phyloP scores from a whole-genome alignment of 192 early-diverging fungal genomes.

The Backusella morwellensis region DNA sequence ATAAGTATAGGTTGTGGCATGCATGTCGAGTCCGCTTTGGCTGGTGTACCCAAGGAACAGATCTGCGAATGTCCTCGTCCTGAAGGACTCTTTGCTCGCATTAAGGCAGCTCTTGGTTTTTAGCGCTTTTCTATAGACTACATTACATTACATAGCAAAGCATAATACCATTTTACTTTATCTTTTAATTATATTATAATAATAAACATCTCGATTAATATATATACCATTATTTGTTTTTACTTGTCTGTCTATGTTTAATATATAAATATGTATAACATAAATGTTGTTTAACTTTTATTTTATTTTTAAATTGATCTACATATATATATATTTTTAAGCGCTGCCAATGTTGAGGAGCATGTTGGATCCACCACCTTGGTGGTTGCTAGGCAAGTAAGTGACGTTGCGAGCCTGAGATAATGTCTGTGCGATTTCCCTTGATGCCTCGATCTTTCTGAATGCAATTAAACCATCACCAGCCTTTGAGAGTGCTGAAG shows the following conservation, averaged over 20 bases:
- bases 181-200: background rate
- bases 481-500: slow-evolving; percentile 84
- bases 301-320: background rate
- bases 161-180: background rate
- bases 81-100: background rate
- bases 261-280: background rate
- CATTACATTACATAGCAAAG: background rate
- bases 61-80: slow-evolving; percentile 4
- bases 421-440: slow-evolving; percentile 92
- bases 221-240: background rate
- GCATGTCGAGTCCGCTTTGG: slow-evolving; percentile 2
- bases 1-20: background rate
- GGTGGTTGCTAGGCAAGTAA: slow-evolving; percentile 74
- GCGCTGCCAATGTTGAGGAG: slow-evolving; percentile 63
- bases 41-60: background rate
- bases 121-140: background rate
- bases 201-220: background rate
- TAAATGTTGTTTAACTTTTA: background rate
- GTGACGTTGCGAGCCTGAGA: slow-evolving; percentile 82
- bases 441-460: slow-evolving; percentile 95
- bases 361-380: slow-evolving; percentile 62
- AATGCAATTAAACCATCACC: slow-evolving; percentile 92
- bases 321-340: background rate
- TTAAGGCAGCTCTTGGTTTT: background rate
- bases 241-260: too few relatives aligned